Evolutionary conservation across 257 asterid genomes (phyloP), one percentile per base, ranked within the genome.

Genomic region (Penstemon eatonii): DNA sequence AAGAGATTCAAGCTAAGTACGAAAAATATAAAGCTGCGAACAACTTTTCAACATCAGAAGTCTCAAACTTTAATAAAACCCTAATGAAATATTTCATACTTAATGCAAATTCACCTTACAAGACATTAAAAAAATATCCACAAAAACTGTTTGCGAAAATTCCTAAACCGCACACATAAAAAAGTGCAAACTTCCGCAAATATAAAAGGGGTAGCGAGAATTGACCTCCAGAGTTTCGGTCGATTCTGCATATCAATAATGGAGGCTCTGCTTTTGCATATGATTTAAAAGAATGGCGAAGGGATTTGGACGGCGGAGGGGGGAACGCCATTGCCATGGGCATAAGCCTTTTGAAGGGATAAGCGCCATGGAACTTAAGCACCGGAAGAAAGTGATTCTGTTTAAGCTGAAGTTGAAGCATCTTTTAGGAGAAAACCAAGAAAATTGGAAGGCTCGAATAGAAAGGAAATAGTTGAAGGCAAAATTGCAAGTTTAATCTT

Each of bases 201-300:
- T 4, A 1, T 8, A 38, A 47, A 71, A 52, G 19, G 60, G 71
- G 40, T 68, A 18, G 54, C 69, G n/a, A 66, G 65, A 66, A 72
- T 25, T n/a, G 53, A 81, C 86, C 86, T 66, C 84, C 83, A 53
- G 89, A 81, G 42, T 81, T 71, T 39, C 70, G 66, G 39, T 67
- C 79, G 80, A 55, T 65, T 72, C 79, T 79, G 78, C 86, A 74
- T 13, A 60, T 56, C 43, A 79, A 38, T 68, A 59, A 56, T n/a
- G 58, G 65, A n/a, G 73, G 52, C 38, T 60, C 67, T 39, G 67
- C 65, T 59, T 73, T 80, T 11, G 53, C 33, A 45, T 68, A 19
- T 54, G 65, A 69, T 44, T 64, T 46, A 3, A 69, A 59, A 41
- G 80, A 75, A 47, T 50, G 61, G 63, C 67, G 47, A 12, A 51